Base-by-base conservation (phyloP, 805 yeast genomes). In the Pichia heedii region DNA sequence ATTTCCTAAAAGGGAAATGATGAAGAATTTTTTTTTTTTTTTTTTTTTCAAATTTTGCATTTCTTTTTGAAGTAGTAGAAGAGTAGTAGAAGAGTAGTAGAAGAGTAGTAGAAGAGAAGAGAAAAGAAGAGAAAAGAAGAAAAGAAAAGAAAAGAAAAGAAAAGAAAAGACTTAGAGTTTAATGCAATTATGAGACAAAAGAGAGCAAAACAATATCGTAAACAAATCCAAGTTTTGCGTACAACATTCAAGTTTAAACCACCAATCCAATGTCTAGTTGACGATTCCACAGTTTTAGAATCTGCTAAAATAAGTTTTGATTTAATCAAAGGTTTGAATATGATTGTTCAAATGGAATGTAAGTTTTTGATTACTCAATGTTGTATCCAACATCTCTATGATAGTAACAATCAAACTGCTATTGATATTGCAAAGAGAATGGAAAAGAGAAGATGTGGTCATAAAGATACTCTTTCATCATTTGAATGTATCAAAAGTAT, bases 351-450 rank as follows among this genome's bases (percentile, higher is more conserved):
- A 60, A 85, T 80, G 12, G 89, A 84, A 54, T 76, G 80, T 26
- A 93, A 90, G 56, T 84, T 86, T 19, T 76, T 93, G 94, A 84
- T 93, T 43, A 87, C 98, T 2, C 97, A 93, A 62, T 93, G 98
- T 60, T 84, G 95, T 54, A 86, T 93, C 73, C 87, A 87, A 57
- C 82, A 84, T 18, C 67, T 93, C 26, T 93, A 93, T 61, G 71
- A 72, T 37, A 70, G 82, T 5, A 74, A 76, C 22, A 76, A 85
- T 55, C 89, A 85, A 54, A 69, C 66, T 5, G 95, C 95, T 2
- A 84, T 93, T 38, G 83, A 75, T 26, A 54, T 81, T 30, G 97
- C 95, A 9, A 93, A 88, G 60, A 82, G 83, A 52, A 60, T 61
- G 65, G 98, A 93, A 63, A 79, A 97, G 65, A 77, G 98, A 65